These are phyloP conservation scores for Curvularia sp. DNA, from an alignment of 2,329 filamentous ascomycete species.

Conservation along the genomic window DNA sequence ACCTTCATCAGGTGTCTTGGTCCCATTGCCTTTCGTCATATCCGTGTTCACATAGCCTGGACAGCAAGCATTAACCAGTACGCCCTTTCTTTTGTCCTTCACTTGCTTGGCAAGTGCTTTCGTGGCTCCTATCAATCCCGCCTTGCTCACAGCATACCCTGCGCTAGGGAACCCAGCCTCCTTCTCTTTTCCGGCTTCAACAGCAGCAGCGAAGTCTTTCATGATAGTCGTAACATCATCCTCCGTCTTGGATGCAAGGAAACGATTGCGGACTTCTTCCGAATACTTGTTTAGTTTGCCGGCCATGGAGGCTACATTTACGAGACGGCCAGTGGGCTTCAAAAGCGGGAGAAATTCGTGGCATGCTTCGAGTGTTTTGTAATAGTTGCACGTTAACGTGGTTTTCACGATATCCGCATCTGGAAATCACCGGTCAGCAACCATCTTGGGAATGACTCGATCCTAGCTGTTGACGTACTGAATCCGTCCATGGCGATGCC, in stretches of 20 bases:
- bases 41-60: slow-evolving; percentile 58
- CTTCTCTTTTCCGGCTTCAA: slow-evolving; percentile 55
- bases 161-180: slow-evolving; percentile 59
- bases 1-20: slow-evolving; percentile 54
- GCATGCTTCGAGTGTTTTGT: slow-evolving; percentile 57
- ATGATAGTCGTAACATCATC: slow-evolving; percentile 57
- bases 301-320: slow-evolving; percentile 58
- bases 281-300: slow-evolving; percentile 59
- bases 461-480: slow-evolving; percentile 33
- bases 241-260: slow-evolving; percentile 51
- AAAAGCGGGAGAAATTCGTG: slow-evolving; percentile 57
- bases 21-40: slow-evolving; percentile 51
- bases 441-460: neutral
- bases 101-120: slow-evolving; percentile 48
- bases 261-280: slow-evolving; percentile 51
- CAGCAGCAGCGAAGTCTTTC: slow-evolving; percentile 57
- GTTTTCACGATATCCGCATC: slow-evolving; percentile 57
- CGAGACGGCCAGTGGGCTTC: slow-evolving; percentile 52
- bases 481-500: slow-evolving; percentile 58
- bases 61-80: slow-evolving; percentile 53
- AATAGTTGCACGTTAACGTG: slow-evolving; percentile 61
- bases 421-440: slow-evolving; percentile 16
- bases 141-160: slow-evolving; percentile 59
- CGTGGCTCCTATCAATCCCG: slow-evolving; percentile 54
- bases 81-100: slow-evolving; percentile 41